Base-by-base conservation (phyloP, 352 stramenopile genomes). In the Phytophthora megakarya region DNA sequence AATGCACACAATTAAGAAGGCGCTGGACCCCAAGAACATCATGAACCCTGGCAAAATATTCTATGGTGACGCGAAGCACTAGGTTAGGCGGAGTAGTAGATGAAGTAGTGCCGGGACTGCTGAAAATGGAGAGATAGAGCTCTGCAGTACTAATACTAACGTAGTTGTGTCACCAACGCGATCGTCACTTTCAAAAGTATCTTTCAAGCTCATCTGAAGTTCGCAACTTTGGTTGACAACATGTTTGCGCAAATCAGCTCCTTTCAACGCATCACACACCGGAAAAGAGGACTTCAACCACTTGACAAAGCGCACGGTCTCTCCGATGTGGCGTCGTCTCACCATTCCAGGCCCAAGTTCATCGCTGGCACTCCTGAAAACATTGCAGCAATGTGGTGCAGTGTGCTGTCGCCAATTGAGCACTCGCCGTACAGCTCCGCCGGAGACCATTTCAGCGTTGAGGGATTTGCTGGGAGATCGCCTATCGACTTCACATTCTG, bases 1-100 rank as follows among this genome's bases (percentile, higher is more conserved):
- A 50, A 99, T 99, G 97, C 73, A 81, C 55, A 70, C 75, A 21
- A 93, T 99, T 69, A 99, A 99, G 79, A 80, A 86, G 19, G 84
- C 94, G 28, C 67, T 99, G 8, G 97, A 99, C 78, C 97, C 97
- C 16, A 78, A 92, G 39, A 92, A 97, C 67, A 98, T 99, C 39
- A 90, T 99, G 81, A 99, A 99, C 81, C 97, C 97, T 0, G 96
- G 96, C 55, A 99, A 99, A 79, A 90, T 99, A 50, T 89, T 99
- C 51, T 92, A 92, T 47, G 75, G 60, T 15, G 55, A 76, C 22
- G 51, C 44, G 30, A 63, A 67, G 37, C 64, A 72, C 51, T 72
- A 70, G 67, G 51, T 37, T 48, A 55, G 48, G 26, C 12, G 46
- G n/a, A 50, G n/a, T n/a, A n/a, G n/a, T 69, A 49, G 23, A 47